Evolutionary conservation across 495 filamentous ascomycete species (phyloP).

Genomic region (Annulohypoxylon bovei): DNA sequence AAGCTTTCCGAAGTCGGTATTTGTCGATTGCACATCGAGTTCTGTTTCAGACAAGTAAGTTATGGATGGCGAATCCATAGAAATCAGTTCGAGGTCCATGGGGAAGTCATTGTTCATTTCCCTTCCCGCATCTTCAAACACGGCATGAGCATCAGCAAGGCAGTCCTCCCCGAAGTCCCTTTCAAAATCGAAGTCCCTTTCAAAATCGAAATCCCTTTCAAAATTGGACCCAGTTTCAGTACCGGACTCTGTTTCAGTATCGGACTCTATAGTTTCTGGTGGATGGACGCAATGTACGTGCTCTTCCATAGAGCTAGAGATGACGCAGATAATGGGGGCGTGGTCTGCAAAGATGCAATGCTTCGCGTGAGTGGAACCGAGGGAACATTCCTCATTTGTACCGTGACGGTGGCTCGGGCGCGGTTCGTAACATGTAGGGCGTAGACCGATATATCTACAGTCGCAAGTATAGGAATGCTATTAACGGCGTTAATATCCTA

Average conservation of each 20-base stretch:
- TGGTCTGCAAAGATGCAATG: constrained; percentile 42
- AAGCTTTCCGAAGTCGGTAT: no score
- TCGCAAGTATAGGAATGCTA: constrained; percentile 27
- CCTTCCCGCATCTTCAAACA: background rate
- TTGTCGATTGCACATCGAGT: background rate
- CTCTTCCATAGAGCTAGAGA: constrained; percentile 10
- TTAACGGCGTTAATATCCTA: background rate
- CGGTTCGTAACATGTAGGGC: constrained; percentile 29
- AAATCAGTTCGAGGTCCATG: background rate
- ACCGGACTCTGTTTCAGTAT: no score
- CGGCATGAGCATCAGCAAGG: background rate
- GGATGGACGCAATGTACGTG: constrained; percentile 32
- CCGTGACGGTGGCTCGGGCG: constrained; percentile 29
- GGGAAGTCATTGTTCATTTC: background rate
- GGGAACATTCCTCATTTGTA: constrained; percentile 32
- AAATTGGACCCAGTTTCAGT: no score
- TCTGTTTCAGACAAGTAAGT: background rate
- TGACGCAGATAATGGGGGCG: constrained; percentile 24
- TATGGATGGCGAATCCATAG: background rate
- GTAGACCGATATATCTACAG: constrained; percentile 26
- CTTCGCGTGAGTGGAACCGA: constrained; percentile 29
- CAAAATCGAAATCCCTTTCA: background rate
- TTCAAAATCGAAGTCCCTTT: background rate
- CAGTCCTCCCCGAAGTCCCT: background rate
- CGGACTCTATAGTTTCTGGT: background rate